phyloP scores from a whole-genome alignment of 345 rosid genomes.

The Schrenkiella parvula region DNA sequence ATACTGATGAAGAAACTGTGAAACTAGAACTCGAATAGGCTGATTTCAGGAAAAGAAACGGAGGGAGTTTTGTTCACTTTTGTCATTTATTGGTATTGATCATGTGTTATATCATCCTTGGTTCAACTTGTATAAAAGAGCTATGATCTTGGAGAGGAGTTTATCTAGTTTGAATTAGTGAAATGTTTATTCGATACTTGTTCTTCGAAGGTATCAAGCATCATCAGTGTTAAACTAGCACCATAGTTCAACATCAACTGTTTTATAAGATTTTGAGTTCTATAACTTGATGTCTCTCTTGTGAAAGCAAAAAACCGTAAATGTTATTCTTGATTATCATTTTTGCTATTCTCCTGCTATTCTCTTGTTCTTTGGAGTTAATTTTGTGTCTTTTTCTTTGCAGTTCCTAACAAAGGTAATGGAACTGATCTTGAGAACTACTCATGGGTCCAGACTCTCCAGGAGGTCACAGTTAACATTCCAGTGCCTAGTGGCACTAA shows the following conservation, averaged over 20 bases:
- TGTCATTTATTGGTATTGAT: background rate
- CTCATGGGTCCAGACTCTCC: constrained; percentile 92
- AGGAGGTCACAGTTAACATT: constrained; percentile 74
- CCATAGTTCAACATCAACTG: background rate
- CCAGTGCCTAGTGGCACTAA: constrained; percentile 88
- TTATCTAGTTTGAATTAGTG: background rate
- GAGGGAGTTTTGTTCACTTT: background rate
- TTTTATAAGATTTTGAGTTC: background rate
- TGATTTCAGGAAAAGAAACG: background rate
- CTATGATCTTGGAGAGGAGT: background rate
- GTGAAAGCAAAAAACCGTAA: background rate
- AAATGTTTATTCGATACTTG: background rate
- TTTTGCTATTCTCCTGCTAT: background rate
- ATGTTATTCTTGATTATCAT: background rate
- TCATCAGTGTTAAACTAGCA: background rate
- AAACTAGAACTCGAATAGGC: background rate
- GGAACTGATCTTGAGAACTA: constrained; percentile 86
- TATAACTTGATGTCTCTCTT: background rate
- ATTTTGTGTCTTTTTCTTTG: constrained; percentile 5
- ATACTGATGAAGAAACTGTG: background rate
- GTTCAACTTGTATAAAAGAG: background rate
- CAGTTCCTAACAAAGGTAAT: constrained; percentile 92
- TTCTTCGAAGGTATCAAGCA: background rate
- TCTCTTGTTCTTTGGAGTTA: background rate
- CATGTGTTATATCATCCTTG: background rate